Base-by-base conservation (phyloP, 208 protist species). In the Jaenimonas drosophilae region DNA sequence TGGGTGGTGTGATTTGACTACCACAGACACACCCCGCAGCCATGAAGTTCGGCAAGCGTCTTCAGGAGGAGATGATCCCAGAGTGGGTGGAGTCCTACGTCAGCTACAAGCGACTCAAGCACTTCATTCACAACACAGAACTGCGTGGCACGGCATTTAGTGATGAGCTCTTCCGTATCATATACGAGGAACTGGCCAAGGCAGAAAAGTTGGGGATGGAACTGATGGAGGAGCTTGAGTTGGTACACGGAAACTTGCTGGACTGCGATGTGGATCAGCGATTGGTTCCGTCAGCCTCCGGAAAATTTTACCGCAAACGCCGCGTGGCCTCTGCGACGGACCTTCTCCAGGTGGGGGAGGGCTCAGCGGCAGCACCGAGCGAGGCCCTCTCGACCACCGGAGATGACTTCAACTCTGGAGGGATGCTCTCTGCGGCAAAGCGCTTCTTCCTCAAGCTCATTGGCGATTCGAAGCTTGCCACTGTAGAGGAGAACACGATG, bases 11-110 rank as follows among this genome's bases (percentile, higher is more conserved):
- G 7, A 9, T 47, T 32, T 47, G 23, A n/a, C 41, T 6, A 7
- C 23, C 38, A 45, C 3, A 24, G 28, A 12, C 21, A 6, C 25
- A 27, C 37, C 14, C 30, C 6, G n/a, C 20, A 23, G 44, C 23
- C 21, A 91, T 94, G 86, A 94, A 94, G 76, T 94, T 94, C 51
- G 86, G 86, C 12, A 94, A 94, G 62, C 86, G 86, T 26, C 32
- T 94, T 43, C 61, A 73, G 38, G 77, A 90, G 46, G 80, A 94
- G 59, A 73, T 87, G 23, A 72, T 91, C 31, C 68, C 69, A 19
- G 63, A 94, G 49, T 94, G 86, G 81, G 54, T 52, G n/a, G 72
- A 76, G 14, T 80, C 66, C 52, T 94, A 94, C 60, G 78, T 94
- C 27, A 79, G 74, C 50, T 94, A 94, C 58, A 89, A 94, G 62